Evolutionary conservation across 352 stramenopile species (phyloP), one percentile per base, ranked within the genome.

Genomic region (Thalassiosira livingstoniorum): DNA sequence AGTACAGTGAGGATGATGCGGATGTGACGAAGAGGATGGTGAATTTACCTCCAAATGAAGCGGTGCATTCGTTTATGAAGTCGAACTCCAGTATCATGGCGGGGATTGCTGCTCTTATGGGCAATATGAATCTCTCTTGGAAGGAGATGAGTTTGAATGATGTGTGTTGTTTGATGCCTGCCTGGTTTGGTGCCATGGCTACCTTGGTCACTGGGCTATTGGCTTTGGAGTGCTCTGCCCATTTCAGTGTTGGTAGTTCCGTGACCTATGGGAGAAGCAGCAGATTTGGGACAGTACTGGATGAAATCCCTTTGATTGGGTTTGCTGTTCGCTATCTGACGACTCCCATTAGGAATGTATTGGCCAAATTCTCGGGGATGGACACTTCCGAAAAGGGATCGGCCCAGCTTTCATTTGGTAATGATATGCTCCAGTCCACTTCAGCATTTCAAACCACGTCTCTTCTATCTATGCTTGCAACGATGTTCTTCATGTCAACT

Each of bases 401-500:
- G 25, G 25, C 10, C 23, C n/a, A n/a, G n/a, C n/a, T n/a, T n/a
- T n/a, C n/a, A n/a, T n/a, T n/a, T n/a, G n/a, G n/a, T n/a, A n/a
- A n/a, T n/a, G n/a, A n/a, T n/a, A n/a, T n/a, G n/a, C n/a, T n/a
- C n/a, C n/a, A n/a, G n/a, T 47, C 45, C 4, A 15, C 47, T 34
- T 82, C 70, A 34, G 78, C 66, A 0, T 54, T 84, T 37, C 74
- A 83, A 67, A 75, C 70, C 29, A 51, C 66, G 18, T 80, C 81
- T 0, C n/a, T 87, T 4, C 61, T 87, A 1, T 79, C 61, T 29
- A 77, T 80, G 57, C 11, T 80, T 7, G 55, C 70, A 21, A 82
- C 96, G 1, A 95, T 97, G 25, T 94, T 95, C n/a, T 98, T 99
- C 82, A 98, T 98, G 65, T 96, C 93, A 34, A 96, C 99, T 79